These are phyloP conservation scores for Diaporthe helianthi DNA, from an alignment of 2,329 filamentous ascomycete species.

Conservation along the genomic window DNA sequence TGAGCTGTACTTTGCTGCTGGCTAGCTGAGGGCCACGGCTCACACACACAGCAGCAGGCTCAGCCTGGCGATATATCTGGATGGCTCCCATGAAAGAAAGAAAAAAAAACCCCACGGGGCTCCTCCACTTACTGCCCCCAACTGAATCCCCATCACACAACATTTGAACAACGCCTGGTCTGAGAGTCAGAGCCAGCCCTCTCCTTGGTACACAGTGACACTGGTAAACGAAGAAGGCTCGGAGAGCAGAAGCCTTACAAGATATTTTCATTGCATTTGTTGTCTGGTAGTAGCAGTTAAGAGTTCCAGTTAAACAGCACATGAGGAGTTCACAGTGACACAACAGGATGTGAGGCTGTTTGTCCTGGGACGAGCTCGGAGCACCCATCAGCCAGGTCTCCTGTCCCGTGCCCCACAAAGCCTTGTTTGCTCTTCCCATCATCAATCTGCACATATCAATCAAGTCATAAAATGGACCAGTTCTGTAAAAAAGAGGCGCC, in stretches of 20 bases:
- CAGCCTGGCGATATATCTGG: not conserved
- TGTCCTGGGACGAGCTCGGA: not conserved
- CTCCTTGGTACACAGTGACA: too few relatives aligned
- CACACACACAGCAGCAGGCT: not conserved
- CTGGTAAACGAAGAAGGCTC: not conserved
- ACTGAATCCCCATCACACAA: not conserved
- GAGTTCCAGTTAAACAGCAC: too few relatives aligned
- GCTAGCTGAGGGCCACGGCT: too few relatives aligned
- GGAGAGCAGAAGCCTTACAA: not conserved
- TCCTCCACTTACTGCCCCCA: not conserved
- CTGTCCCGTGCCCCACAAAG: not conserved
- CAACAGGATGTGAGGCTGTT: not conserved
- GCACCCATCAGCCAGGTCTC: not conserved
- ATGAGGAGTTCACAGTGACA: too few relatives aligned
- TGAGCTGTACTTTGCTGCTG: not conserved
- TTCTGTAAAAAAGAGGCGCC: too few relatives aligned
- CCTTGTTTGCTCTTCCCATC: not conserved
- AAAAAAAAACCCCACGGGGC: not conserved
- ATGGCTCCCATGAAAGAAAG: too few relatives aligned
- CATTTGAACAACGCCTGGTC: too few relatives aligned
- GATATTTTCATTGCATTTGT: fast-evolving
- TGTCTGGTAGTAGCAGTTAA: not conserved
- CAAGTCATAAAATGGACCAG: not conserved
- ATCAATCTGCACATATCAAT: not conserved
- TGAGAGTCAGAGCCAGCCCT: not conserved